These are phyloP conservation scores for Lecanicillium sp. DNA, from an alignment of 2,329 filamentous ascomycete species.

Conservation along the genomic window DNA sequence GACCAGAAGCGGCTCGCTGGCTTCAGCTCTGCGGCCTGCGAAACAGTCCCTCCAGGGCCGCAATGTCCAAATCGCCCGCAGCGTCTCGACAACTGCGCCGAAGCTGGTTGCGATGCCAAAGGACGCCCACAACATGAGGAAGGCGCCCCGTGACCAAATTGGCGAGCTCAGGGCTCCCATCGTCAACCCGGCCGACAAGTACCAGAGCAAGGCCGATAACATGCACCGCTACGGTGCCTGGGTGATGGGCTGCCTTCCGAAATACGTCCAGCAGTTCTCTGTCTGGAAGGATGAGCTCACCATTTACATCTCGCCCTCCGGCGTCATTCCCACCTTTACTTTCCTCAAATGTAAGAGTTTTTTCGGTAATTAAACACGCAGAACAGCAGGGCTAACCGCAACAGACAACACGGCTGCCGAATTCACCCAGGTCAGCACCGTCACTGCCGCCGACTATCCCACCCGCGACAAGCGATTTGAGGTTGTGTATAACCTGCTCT, in stretches of 20 bases:
- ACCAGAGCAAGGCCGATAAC: constrained; percentile 76
- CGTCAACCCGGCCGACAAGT: constrained; percentile 91
- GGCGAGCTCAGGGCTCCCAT: constrained; percentile 69
- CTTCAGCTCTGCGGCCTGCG: constrained; percentile 49
- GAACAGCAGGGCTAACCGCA: not conserved
- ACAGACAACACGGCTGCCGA: constrained; percentile 91
- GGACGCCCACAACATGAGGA: constrained; percentile 61
- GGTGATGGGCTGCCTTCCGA: constrained; percentile 92
- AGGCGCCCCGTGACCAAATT: constrained; percentile 50
- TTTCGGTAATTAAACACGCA: too few relatives aligned
- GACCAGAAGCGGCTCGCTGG: constrained; percentile 49
- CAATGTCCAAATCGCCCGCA: constrained; percentile 37
- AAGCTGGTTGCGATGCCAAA: constrained; percentile 51
- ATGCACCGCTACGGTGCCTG: constrained; percentile 95
- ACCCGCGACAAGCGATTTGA: constrained; percentile 95
- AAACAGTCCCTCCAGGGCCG: constrained; percentile 38
- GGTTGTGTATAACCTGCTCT: constrained; percentile 95
- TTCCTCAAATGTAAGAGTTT: constrained; percentile 84
- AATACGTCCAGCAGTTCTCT: constrained; percentile 98
- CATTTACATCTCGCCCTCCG: constrained; percentile 83
- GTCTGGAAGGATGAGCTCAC: constrained; percentile 99
- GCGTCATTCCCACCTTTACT: constrained; percentile 82
- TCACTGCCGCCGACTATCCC: constrained; percentile 93
- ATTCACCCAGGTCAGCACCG: constrained; percentile 86
- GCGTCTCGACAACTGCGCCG: constrained; percentile 44